Conservation (phyloP, 371 early-diverging fungal species). For the Lichtheimia ornata region DNA sequence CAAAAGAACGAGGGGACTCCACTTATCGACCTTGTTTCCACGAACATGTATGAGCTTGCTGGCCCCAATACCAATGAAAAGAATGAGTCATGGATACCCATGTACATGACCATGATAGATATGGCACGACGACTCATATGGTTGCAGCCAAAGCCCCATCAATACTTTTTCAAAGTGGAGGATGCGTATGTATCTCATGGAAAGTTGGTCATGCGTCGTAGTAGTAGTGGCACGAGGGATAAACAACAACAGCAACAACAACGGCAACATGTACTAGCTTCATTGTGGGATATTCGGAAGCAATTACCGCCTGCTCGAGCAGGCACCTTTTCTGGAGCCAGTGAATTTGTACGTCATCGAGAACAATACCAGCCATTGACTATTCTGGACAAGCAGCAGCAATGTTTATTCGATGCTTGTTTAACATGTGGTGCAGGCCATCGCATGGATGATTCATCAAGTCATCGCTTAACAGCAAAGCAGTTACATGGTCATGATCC, state of each 20-base stretch:
- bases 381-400: slow-evolving; percentile 2
- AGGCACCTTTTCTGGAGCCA: slow-evolving; percentile 29
- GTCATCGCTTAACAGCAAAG: neutral
- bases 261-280: slow-evolving; percentile 1
- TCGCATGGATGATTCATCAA: no score
- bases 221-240: neutral
- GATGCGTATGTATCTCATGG: slow-evolving; percentile 53
- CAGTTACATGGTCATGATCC: neutral
- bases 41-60: slow-evolving; percentile 46
- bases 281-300: slow-evolving; percentile 29
- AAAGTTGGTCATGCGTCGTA: slow-evolving; percentile 32
- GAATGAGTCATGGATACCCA: slow-evolving; percentile 35
- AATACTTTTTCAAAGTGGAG: slow-evolving; percentile 44
- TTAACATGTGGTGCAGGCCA: neutral
- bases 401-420: slow-evolving; percentile 20
- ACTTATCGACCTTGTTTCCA: slow-evolving; percentile 39
- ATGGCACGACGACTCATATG: slow-evolving; percentile 29
- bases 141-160: slow-evolving; percentile 31
- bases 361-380: slow-evolving; percentile 10
- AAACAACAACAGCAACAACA: neutral
- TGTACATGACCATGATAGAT: slow-evolving; percentile 32
- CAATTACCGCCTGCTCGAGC: slow-evolving; percentile 25
- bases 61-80: slow-evolving; percentile 14
- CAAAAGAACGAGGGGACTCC: slow-evolving; percentile 7
- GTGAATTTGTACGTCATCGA: slow-evolving; percentile 13